Evolutionary conservation across 495 filamentous ascomycete species (phyloP).

Genomic region (Neurospora hispaniola): DNA sequence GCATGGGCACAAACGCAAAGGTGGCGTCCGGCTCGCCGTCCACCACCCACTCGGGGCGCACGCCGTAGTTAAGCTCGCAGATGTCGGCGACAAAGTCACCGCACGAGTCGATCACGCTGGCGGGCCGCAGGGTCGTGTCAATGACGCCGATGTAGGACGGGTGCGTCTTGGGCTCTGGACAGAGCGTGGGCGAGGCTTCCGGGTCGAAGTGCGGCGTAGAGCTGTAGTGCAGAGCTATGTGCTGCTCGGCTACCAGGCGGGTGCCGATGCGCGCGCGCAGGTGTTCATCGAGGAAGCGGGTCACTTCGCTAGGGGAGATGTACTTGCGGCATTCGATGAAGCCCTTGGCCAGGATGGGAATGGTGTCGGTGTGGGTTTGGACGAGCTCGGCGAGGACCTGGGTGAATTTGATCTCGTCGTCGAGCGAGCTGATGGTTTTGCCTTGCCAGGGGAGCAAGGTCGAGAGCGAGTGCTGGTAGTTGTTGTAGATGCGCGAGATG

Average conservation of each 20-base stretch:
- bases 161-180: slow-evolving; percentile 28
- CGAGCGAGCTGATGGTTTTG: slow-evolving; percentile 63
- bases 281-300: slow-evolving; percentile 86
- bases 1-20: slow-evolving; percentile 87
- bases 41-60: slow-evolving; percentile 70
- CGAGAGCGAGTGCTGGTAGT: slow-evolving; percentile 85
- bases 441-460: slow-evolving; percentile 78
- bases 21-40: slow-evolving; percentile 70
- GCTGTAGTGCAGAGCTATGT: slow-evolving; percentile 84
- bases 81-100: slow-evolving; percentile 88
- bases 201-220: slow-evolving; percentile 56
- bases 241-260: slow-evolving; percentile 88
- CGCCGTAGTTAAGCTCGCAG: slow-evolving; percentile 91
- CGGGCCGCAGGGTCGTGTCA: slow-evolving; percentile 79
- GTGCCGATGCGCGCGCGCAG: slow-evolving; percentile 90
- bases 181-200: slow-evolving; percentile 29
- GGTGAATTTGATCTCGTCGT: slow-evolving; percentile 84
- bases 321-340: slow-evolving; percentile 89
- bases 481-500: slow-evolving; percentile 83
- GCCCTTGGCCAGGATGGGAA: slow-evolving; percentile 80
- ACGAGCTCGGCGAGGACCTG: slow-evolving; percentile 88
- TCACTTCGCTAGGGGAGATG: slow-evolving; percentile 69
- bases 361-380: slow-evolving; percentile 85
- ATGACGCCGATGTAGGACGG: slow-evolving; percentile 90
- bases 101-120: slow-evolving; percentile 66